These are phyloP conservation scores for Ogataea dorogensis DNA, from an alignment of 805 yeast species.

Conservation along the genomic window DNA sequence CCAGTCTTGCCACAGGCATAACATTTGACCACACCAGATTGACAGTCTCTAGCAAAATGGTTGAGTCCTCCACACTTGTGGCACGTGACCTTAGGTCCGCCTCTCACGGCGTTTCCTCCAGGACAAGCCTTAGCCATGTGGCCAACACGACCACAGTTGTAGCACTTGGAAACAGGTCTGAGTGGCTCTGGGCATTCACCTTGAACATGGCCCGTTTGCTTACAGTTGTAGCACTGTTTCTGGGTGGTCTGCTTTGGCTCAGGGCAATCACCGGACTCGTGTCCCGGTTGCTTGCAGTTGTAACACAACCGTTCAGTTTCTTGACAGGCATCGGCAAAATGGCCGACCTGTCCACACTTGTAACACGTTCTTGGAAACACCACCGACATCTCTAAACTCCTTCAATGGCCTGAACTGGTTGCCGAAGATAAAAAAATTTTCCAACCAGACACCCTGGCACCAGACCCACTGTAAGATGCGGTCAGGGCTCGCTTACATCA, in stretches of 20 bases:
- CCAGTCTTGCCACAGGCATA: constrained; percentile 91
- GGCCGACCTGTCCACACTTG: constrained; percentile 92
- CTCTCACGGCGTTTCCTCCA: constrained; percentile 12
- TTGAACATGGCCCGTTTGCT: constrained; percentile 85
- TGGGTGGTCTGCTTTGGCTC: constrained; percentile 80
- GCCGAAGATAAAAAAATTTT: constrained; percentile 11
- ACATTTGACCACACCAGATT: constrained; percentile 65
- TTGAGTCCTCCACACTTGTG: constrained; percentile 92
- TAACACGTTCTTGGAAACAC: constrained; percentile 68
- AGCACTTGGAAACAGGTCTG: constrained; percentile 65
- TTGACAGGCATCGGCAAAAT: constrained; percentile 83
- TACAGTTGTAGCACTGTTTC: constrained; percentile 93
- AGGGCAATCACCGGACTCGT: constrained; percentile 85
- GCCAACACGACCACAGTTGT: constrained; percentile 74
- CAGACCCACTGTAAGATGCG: constrained; percentile 1
- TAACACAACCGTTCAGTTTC: constrained; percentile 86
- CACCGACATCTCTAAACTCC: constrained; percentile 26
- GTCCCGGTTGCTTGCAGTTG: constrained; percentile 90
- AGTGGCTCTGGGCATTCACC: constrained; percentile 73
- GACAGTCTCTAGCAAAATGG: constrained; percentile 91
- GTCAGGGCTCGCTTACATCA: neutral
- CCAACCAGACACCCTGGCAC: constrained; percentile 10
- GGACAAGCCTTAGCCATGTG: constrained; percentile 78
- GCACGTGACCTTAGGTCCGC: constrained; percentile 53
- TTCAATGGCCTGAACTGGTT: constrained; percentile 8